phyloP scores from a whole-genome alignment of 2,329 filamentous ascomycete species.

The Cladobotryum protrusum region DNA sequence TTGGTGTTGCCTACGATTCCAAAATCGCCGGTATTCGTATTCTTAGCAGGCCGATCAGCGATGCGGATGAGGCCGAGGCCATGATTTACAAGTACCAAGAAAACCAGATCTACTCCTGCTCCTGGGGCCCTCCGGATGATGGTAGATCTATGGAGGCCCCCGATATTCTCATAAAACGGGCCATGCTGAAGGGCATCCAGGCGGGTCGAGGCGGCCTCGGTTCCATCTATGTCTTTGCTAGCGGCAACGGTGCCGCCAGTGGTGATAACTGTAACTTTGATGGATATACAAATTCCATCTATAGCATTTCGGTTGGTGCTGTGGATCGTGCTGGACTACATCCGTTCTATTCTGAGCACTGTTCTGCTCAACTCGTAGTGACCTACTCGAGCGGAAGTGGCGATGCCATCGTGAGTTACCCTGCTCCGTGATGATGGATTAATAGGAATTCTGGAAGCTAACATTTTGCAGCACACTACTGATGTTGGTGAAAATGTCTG shows the following conservation, averaged over 20 bases:
- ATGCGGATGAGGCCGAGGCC: conserved; percentile 85
- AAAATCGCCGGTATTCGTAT: conserved; percentile 90
- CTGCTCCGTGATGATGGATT: not conserved
- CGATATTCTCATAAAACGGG: conserved; percentile 77
- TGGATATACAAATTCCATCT: conserved; percentile 98
- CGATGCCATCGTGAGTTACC: conserved; percentile 64
- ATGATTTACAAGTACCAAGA: conserved; percentile 89
- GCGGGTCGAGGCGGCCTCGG: conserved; percentile 77
- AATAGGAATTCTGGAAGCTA: not conserved
- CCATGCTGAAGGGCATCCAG: conserved; percentile 89
- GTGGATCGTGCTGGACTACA: conserved; percentile 83
- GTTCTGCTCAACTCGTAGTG: conserved; percentile 90
- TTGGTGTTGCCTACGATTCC: conserved; percentile 92
- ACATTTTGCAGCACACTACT: conserved; percentile 65
- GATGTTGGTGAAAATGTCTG: conserved; percentile 83
- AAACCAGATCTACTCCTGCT: conserved; percentile 97
- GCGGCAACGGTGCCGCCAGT: conserved; percentile 79
- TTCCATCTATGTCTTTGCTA: conserved; percentile 90
- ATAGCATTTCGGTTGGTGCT: conserved; percentile 93
- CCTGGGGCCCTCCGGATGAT: conserved; percentile 95
- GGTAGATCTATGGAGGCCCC: conserved; percentile 91
- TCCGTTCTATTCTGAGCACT: conserved; percentile 93
- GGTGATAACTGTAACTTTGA: conserved; percentile 99
- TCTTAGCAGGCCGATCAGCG: conserved; percentile 80
- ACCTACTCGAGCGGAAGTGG: conserved; percentile 90